Conservation (phyloP, 331 rosid genomes). For the Telfairia occidentalis region DNA sequence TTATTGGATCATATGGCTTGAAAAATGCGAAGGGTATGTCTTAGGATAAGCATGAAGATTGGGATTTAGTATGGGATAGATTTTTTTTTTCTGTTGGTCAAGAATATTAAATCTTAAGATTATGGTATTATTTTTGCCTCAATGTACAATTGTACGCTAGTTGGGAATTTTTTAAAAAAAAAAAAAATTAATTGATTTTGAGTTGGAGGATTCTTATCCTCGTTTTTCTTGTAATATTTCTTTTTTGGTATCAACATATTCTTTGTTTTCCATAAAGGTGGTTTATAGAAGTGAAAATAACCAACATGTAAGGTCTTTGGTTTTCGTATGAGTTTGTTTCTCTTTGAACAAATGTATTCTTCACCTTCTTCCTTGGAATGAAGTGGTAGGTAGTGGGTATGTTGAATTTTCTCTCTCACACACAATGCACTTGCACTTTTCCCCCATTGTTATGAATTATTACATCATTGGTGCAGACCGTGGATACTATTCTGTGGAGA, state of each 20-base stretch:
- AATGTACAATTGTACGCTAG: background rate
- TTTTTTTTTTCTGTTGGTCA: background rate
- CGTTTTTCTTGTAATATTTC: background rate
- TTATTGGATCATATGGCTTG: background rate
- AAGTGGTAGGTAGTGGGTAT: background rate
- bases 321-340: background rate
- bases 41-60: background rate
- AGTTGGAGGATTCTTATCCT: background rate
- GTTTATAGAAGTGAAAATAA: background rate
- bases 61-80: background rate
- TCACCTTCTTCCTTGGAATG: background rate
- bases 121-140: too few relatives aligned
- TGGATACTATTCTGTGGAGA: conserved; percentile 17
- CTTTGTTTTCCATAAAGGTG: background rate
- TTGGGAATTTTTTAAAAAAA: background rate
- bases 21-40: background rate
- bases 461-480: conserved; percentile 12
- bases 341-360: background rate
- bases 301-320: background rate
- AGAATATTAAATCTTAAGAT: background rate
- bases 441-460: background rate
- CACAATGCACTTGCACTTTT: background rate
- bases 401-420: background rate
- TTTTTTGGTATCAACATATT: background rate
- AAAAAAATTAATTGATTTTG: background rate